Conservation (phyloP, 1,284 basidiomycete genomes). For the Kalmanozyma brasiliensis region DNA sequence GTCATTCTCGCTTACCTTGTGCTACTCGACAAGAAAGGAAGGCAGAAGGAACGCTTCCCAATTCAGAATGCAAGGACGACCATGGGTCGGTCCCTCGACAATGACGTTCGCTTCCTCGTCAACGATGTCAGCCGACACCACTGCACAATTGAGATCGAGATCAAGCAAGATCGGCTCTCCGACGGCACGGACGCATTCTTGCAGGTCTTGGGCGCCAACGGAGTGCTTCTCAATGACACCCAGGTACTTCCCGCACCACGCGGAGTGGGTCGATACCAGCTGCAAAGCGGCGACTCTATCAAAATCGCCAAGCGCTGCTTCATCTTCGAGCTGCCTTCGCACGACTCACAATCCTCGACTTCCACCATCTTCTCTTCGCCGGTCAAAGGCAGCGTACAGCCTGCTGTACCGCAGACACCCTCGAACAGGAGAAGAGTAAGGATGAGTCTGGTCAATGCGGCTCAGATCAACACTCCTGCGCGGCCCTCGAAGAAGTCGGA, state of each 20-base stretch:
- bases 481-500: slow-evolving; percentile 11
- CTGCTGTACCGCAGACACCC: slow-evolving; percentile 19
- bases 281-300: slow-evolving; percentile 35
- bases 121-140: slow-evolving; percentile 43
- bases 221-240: slow-evolving; percentile 30
- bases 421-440: slow-evolving; percentile 23
- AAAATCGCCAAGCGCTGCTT: slow-evolving; percentile 32
- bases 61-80: slow-evolving; percentile 37
- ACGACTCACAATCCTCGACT: not conserved
- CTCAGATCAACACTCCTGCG: slow-evolving; percentile 43
- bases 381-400: slow-evolving; percentile 8
- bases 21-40: slow-evolving; percentile 38
- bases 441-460: slow-evolving; percentile 51
- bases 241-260: slow-evolving; percentile 29
- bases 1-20: slow-evolving; percentile 39
- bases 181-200: slow-evolving; percentile 27
- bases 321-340: slow-evolving; percentile 25
- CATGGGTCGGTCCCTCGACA: slow-evolving; percentile 43
- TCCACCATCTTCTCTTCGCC: slow-evolving; percentile 20
- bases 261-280: slow-evolving; percentile 29
- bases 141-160: slow-evolving; percentile 48
- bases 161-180: slow-evolving; percentile 11
- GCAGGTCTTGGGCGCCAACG: slow-evolving; percentile 37
- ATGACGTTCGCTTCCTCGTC: slow-evolving; percentile 42
- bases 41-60: slow-evolving; percentile 38